Evolutionary conservation across 768 basidiomycete genomes (phyloP).

Genomic region (Mycena vulgaris): DNA sequence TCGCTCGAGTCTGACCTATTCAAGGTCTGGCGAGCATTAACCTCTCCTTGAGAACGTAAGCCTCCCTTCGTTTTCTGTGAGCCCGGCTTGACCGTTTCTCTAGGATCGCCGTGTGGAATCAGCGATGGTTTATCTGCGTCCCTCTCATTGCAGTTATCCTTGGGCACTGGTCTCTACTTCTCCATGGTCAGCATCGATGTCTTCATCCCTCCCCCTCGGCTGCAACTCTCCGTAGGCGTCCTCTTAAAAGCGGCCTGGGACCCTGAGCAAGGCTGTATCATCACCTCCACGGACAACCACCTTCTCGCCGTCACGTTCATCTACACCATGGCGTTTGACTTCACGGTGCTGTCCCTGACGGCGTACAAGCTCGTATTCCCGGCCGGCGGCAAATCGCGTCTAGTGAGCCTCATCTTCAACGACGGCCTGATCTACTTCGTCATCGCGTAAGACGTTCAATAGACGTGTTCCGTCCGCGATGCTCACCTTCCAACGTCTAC

Average conservation of each 20-base stretch:
- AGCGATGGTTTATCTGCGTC: conserved; percentile 65
- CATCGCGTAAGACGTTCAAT: conserved; percentile 68
- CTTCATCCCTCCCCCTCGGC: background rate
- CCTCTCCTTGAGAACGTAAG: conserved; percentile 77
- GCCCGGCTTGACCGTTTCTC: background rate
- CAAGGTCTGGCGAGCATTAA: conserved; percentile 74
- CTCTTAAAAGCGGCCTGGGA: conserved; percentile 74
- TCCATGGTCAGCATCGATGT: conserved; percentile 65
- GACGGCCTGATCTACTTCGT: conserved; percentile 82
- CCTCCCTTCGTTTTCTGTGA: conserved; percentile 6
- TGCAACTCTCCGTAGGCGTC: conserved; percentile 56
- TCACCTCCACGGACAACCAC: conserved; percentile 70
- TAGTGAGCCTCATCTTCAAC: conserved; percentile 77
- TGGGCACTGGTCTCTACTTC: conserved; percentile 79
- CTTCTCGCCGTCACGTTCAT: conserved; percentile 79
- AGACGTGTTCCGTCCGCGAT: conserved; percentile 22
- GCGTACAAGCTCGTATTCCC: conserved; percentile 71
- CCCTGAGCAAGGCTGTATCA: conserved; percentile 65
- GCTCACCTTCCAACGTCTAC: conserved; percentile 25
- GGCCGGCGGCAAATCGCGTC: conserved; percentile 62
- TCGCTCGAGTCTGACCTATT: background rate
- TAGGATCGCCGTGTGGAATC: conserved; percentile 82
- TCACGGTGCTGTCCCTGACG: conserved; percentile 73
- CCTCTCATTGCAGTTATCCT: conserved; percentile 71
- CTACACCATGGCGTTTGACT: conserved; percentile 82